Base-by-base conservation (phyloP, 1,139 yeast species). In the Sugiyamaella neomexicana region DNA sequence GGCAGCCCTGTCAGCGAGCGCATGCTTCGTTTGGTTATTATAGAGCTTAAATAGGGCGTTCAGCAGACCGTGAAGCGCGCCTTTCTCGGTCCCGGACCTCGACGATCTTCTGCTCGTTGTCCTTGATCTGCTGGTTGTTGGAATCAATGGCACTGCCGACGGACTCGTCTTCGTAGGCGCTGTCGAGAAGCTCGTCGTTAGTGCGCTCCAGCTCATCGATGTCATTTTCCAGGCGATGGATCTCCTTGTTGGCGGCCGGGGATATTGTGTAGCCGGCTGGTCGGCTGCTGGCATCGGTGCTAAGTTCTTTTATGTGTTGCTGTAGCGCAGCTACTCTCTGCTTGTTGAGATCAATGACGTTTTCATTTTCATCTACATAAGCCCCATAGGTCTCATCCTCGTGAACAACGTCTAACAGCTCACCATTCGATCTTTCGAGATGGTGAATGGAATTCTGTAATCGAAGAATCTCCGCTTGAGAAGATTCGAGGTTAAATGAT, bases 391-490 rank as follows among this genome's bases (percentile, higher is more conserved):
- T 52, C 12, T 50, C 61, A 38, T 56, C 62, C 31, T 54, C 59
- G 12, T 56, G 57, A 15, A 48, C 56, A 3, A 52, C 60, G 20
- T 53, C 59, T 43, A 48, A 48, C 25, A 68, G 52, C 48, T 63
- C 68, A 5, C 49, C 53, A 54, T 68, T 68, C 8, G 72, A 67
- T 36, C 65, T 54, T 40, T 54, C 51, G 37, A 68, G 56, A 46
- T 67, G 71, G 31, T 27, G 51, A 9, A 64, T 61, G 37, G 71
- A 66, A 55, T 67, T 68, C 36, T 62, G 59, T 23, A 68, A 56
- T 34, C 72, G 59, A n/a, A 55, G 54, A 36, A 56, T 58, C 50
- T 67, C 71, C 2, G 58, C 49, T 5, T 37, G 25, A 6, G 60
- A 43, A 2, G 60, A 55, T 2, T 57, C 62, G 12, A 55, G 12